These are phyloP conservation scores for Heritiera littoralis DNA, from an alignment of 345 rosid species.

Conservation along the genomic window DNA sequence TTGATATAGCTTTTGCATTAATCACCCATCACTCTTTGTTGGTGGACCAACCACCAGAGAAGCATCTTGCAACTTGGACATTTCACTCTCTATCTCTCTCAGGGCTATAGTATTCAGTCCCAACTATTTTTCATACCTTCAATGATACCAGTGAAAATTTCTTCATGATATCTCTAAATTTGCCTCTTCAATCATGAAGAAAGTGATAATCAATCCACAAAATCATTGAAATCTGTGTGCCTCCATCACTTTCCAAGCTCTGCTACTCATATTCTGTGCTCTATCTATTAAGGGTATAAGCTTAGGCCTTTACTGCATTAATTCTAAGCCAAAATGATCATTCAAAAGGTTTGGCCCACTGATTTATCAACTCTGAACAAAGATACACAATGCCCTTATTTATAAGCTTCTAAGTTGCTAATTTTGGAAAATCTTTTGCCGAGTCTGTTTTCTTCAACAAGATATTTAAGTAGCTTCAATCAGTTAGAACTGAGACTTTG, in stretches of 20 bases:
- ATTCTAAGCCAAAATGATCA: slow-evolving; percentile 21
- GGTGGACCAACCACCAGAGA: slow-evolving; percentile 29
- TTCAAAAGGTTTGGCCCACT: slow-evolving; percentile 6
- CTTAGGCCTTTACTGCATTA: too few species aligned
- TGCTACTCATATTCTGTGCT: slow-evolving; percentile 21
- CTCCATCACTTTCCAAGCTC: slow-evolving; percentile 29
- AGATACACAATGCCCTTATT: neutral
- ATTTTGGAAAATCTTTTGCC: neutral
- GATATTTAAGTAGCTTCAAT: neutral
- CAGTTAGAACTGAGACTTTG: neutral
- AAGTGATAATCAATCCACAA: slow-evolving; percentile 1
- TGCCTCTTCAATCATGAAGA: slow-evolving; percentile 5
- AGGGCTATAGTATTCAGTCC: neutral
- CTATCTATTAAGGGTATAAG: neutral
- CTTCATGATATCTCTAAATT: slow-evolving; percentile 18
- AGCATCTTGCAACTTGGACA: slow-evolving; percentile 28
- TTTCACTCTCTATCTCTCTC: neutral
- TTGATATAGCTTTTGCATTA: slow-evolving; percentile 6
- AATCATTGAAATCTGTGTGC: slow-evolving; percentile 42
- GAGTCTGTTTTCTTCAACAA: neutral
- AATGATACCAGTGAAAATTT: slow-evolving; percentile 17
- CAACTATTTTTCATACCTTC: slow-evolving; percentile 1
- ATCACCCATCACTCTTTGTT: neutral
- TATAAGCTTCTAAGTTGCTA: too few species aligned
- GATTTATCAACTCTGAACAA: neutral